Conservation (phyloP, 176 grass and related monocot species). For the Microstegium vimineum region DNA sequence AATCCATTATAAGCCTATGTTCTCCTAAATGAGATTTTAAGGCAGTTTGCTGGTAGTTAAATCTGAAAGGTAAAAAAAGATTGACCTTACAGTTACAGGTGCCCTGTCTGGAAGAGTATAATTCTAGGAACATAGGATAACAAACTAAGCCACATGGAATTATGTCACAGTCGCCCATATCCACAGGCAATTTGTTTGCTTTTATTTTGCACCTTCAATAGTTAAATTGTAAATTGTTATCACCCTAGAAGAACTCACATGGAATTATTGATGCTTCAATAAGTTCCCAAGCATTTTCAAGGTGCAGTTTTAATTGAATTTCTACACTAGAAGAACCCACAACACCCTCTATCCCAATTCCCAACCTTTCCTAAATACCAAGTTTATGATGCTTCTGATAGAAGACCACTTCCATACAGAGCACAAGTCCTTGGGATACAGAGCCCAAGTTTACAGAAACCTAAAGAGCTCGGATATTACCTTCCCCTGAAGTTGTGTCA, state of each 20-base stretch:
- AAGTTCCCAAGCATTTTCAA: background rate
- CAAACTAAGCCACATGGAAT: background rate
- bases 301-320: background rate
- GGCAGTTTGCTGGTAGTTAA: background rate
- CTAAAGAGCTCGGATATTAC: slow-evolving; percentile 15
- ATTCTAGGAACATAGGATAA: background rate
- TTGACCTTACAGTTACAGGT: background rate
- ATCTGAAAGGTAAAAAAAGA: background rate
- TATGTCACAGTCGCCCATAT: no score
- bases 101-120: background rate
- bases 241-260: background rate
- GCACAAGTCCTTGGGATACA: no score
- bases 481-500: slow-evolving; percentile 98
- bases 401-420: background rate
- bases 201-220: background rate
- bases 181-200: background rate
- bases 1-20: background rate
- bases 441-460: slow-evolving; percentile 1
- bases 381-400: background rate
- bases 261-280: background rate
- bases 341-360: background rate
- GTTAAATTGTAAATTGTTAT: background rate
- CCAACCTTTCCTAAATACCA: background rate
- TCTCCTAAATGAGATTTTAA: background rate
- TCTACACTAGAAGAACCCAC: background rate